Evolutionary conservation across 495 filamentous ascomycete genomes (phyloP), one percentile per base, ranked within the genome.

Genomic region (Aspergillus taichungensis): DNA sequence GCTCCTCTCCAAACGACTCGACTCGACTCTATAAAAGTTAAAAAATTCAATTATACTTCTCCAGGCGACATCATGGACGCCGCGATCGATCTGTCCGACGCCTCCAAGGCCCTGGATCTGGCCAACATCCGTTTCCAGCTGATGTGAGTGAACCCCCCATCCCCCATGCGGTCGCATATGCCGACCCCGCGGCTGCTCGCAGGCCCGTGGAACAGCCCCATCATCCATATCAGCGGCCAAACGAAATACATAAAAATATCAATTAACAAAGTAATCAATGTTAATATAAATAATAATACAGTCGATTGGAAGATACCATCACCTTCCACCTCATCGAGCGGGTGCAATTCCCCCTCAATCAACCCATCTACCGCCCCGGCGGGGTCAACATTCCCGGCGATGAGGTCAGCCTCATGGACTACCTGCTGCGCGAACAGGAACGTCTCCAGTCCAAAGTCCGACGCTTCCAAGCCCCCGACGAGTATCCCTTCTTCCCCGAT

Each of bases 311-410:
- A 71, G 94, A 99, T 61, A 97, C 94, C 46, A 97, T 99, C 59
- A 95, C 86, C 56, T 99, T 95, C 70, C 88, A 97, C 69, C 72
- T 97, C 14, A 99, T 99, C 60, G 94, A 99, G 63, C 85, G 94
- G 18, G 94, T 90, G 30, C 94, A 99, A 69, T 99, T 99, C 66
- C 90, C 91, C 0, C 74, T 91, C 44, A 97, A 96, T 72, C 71
- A 75, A 42, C 88, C 83, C 59, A 87, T 98, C 63, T 98, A 98
- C 69, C 59, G 64, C 5, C 72, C 88, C 24, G 85, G 84, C 47
- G 88, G 85, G n/a, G 75, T 95, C 30, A 70, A 72, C 28, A 86
- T 97, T 52, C 87, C 89, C n/a, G 66, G 71, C 53, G 71, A 71
- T 54, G 54, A 73, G 30, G 75, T 91, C 28, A 87, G 84, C 65